Conservation (phyloP, 805 yeast genomes). For the Candida sphagnicola region DNA sequence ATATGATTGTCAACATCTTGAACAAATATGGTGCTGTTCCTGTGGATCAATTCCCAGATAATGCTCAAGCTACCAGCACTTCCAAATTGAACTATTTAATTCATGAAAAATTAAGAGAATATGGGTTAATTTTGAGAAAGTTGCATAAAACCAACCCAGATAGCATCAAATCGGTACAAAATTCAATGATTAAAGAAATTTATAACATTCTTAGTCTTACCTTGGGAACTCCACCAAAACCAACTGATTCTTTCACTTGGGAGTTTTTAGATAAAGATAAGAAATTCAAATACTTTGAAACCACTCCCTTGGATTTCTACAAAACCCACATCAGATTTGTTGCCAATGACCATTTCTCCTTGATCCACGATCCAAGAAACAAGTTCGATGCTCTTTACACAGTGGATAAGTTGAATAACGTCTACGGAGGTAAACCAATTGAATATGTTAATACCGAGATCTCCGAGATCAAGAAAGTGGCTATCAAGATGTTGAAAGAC, state of each 20-base stretch:
- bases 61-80: constrained; percentile 53
- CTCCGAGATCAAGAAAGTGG: constrained; percentile 52
- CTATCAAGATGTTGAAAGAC: constrained; percentile 62
- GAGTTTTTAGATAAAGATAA: constrained; percentile 73
- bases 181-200: constrained; percentile 45
- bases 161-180: constrained; percentile 30
- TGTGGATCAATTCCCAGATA: constrained; percentile 66
- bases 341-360: constrained; percentile 52
- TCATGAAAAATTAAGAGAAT: constrained; percentile 71
- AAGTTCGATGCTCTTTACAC: constrained; percentile 58
- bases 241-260: constrained; percentile 66
- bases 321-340: constrained; percentile 50
- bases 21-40: constrained; percentile 84
- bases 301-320: constrained; percentile 68
- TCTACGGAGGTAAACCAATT: constrained; percentile 66
- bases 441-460: constrained; percentile 67
- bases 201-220: constrained; percentile 64
- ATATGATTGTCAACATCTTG: constrained; percentile 73
- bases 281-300: constrained; percentile 44
- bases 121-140: constrained; percentile 64
- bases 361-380: constrained; percentile 82
- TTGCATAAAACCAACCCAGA: constrained; percentile 37
- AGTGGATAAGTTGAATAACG: constrained; percentile 73
- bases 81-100: constrained; percentile 55
- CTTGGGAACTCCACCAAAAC: constrained; percentile 77